Evolutionary conservation across 345 rosid species (phyloP), one percentile per base, ranked within the genome.

Genomic region (Salix udensis): DNA sequence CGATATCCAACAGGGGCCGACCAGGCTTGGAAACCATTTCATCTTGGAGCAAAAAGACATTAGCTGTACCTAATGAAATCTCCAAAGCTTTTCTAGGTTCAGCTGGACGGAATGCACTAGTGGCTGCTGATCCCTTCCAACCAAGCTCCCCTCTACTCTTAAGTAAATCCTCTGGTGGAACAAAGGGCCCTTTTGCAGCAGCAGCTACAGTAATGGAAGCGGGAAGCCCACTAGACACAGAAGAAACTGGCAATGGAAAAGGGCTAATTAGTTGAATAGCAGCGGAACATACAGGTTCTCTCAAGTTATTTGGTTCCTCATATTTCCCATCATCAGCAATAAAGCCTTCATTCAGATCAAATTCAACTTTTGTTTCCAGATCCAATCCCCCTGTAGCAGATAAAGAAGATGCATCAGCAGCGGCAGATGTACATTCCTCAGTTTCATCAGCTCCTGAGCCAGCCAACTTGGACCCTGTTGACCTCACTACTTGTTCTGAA

Each of bases 121-220:
- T 95, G 62, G 98, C 98, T 3, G 97, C 98, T 46, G 97, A 91
- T 68, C 98, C 98, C 86, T 91, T 95, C 98, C 98, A 95, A 55
- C 98, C 97, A 86, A 91, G 83, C 72, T 81, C 84, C 36, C 84
- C 90, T 83, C 88, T 95, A 65, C 85, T 86, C 84, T 83, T 88
- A 79, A 93, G 77, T 11, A 90, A 77, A 75, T 95, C 90, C 24
- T 89, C 91, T 16, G 89, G 94, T 4, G 94, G 97, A 65, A 89
- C 87, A 88, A 95, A 95, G 5, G 92, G 81, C 53, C 97, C 89
- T 75, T 95, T 95, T 23, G 97, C 96, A 79, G 98, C 95, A 78
- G 98, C 94, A 78, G 94, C 87, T 42, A 91, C 90, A 19, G 98
- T 89, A 72, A 94, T 79, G 46, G 94, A 92, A 44, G 91, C 86